Conservation (phyloP, 2,329 filamentous ascomycete genomes). For the Nannizziopsis barbatae region DNA sequence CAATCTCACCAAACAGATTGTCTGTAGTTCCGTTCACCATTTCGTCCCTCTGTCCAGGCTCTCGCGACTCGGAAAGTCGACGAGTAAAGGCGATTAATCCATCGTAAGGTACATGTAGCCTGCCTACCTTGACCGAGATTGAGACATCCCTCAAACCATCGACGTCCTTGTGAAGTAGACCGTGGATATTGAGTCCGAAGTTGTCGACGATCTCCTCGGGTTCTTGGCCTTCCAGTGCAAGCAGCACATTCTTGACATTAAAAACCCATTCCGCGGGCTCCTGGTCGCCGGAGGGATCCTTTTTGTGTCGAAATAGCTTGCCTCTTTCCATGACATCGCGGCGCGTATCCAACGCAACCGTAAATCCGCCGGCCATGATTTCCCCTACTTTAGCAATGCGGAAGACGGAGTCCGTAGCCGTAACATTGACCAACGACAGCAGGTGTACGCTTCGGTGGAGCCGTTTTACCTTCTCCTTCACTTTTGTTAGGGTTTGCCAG, state of each 20-base stretch:
- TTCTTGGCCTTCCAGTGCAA: conserved; percentile 74
- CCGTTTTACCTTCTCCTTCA: conserved; percentile 77
- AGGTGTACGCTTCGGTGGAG: conserved; percentile 79
- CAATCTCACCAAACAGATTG: conserved; percentile 58
- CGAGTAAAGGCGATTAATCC: conserved; percentile 50
- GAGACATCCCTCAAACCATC: conserved; percentile 85
- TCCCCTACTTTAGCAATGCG: conserved; percentile 71
- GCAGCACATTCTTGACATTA: conserved; percentile 71
- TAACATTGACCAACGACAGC: conserved; percentile 79
- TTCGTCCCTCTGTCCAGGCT: conserved; percentile 1
- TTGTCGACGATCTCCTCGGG: conserved; percentile 82
- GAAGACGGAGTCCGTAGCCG: conserved; percentile 68
- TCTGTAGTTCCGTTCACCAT: conserved; percentile 35
- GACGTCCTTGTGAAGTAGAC: conserved; percentile 70
- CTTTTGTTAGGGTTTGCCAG: conserved; percentile 65
- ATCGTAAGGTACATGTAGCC: conserved; percentile 82
- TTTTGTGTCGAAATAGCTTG: conserved; percentile 73
- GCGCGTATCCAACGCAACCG: conserved; percentile 78
- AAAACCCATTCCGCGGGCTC: conserved; percentile 90
- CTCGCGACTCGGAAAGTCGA: conserved; percentile 26
- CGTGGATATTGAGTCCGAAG: conserved; percentile 79
- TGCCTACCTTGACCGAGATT: conserved; percentile 79
- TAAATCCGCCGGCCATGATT: conserved; percentile 72
- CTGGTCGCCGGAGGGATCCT: conserved; percentile 51
- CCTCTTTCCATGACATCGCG: conserved; percentile 84